Evolutionary conservation across 2,329 filamentous ascomycete genomes (phyloP).

Genomic region (Diaporthe batatas): DNA sequence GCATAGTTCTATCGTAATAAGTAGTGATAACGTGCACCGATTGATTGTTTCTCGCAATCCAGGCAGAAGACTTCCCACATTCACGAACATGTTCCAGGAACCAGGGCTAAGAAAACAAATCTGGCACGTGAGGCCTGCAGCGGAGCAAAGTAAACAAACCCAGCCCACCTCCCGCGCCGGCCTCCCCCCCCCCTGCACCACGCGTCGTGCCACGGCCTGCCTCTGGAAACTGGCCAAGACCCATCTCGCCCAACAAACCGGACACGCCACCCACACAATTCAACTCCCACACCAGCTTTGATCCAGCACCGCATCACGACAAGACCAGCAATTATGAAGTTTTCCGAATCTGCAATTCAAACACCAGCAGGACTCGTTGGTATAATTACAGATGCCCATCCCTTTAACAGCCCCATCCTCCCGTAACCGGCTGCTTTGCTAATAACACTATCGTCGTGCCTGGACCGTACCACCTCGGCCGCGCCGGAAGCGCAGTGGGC

Average conservation of each 20-base stretch:
- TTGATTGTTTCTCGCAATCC: not conserved
- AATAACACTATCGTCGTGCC: conserved; percentile 28
- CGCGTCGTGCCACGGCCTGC: conserved; percentile 33
- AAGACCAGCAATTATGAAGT: not conserved
- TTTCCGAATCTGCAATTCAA: conserved; percentile 32
- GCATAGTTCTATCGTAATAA: not conserved
- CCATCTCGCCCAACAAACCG: conserved; percentile 27
- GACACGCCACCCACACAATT: not conserved
- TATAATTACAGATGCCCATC: conserved; percentile 52
- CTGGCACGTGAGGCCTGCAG: conserved; percentile 27
- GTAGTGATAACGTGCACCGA: not conserved
- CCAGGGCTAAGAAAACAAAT: not conserved
- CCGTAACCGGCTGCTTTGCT: conserved; percentile 30
- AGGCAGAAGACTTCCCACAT: not conserved
- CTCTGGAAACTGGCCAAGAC: not conserved
- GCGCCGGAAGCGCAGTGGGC: conserved; percentile 8
- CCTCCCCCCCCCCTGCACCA: conserved; percentile 13
- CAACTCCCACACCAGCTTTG: no score
- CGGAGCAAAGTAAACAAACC: conserved; percentile 27
- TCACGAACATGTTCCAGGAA: not conserved
- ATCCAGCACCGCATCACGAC: no score
- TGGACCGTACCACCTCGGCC: conserved; percentile 8
- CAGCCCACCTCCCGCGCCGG: not conserved
- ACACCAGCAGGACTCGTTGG: conserved; percentile 44
- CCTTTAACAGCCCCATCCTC: conserved; percentile 28